Evolutionary conservation across 202 grass and related monocot genomes (phyloP).

Genomic region (Elaeis oleifera): DNA sequence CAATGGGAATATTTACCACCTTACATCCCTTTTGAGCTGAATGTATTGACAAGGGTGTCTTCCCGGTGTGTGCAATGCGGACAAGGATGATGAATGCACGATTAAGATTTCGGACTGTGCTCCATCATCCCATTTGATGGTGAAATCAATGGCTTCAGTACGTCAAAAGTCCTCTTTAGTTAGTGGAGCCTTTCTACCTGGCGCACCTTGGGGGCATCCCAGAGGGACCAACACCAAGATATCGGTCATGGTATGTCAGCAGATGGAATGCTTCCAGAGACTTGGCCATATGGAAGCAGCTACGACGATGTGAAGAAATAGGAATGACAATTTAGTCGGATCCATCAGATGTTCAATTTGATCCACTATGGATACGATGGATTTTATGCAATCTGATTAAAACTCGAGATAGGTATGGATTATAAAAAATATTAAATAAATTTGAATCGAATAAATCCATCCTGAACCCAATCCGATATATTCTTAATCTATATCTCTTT

Average conservation of each 20-base stretch:
- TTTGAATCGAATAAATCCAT: no score
- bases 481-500: no score
- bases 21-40: slow-evolving; percentile 89
- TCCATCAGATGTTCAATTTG: no score
- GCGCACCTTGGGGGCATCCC: slow-evolving; percentile 65
- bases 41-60: slow-evolving; percentile 86
- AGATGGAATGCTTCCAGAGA: slow-evolving; percentile 47
- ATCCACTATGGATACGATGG: no score
- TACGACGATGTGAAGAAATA: slow-evolving; percentile 42
- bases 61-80: slow-evolving; percentile 83
- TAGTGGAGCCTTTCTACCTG: slow-evolving; percentile 40
- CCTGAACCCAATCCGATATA: no score
- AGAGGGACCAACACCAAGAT: slow-evolving; percentile 75
- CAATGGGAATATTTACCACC: slow-evolving; percentile 80
- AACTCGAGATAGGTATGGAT: no score
- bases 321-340: no score
- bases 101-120: slow-evolving; percentile 65
- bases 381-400: no score
- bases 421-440: no score
- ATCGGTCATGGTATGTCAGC: slow-evolving; percentile 67
- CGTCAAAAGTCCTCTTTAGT: slow-evolving; percentile 63
- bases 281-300: slow-evolving; percentile 79
- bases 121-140: slow-evolving; percentile 95
- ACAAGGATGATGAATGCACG: slow-evolving; percentile 57
- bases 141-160: slow-evolving; percentile 89